A percentile compares a stretch with the other conserved stretches of the same genome.
Evolutionary conservation across 2,329 filamentous ascomycete genomes (phyloP).

Genomic region (Apiospora koreana): DNA sequence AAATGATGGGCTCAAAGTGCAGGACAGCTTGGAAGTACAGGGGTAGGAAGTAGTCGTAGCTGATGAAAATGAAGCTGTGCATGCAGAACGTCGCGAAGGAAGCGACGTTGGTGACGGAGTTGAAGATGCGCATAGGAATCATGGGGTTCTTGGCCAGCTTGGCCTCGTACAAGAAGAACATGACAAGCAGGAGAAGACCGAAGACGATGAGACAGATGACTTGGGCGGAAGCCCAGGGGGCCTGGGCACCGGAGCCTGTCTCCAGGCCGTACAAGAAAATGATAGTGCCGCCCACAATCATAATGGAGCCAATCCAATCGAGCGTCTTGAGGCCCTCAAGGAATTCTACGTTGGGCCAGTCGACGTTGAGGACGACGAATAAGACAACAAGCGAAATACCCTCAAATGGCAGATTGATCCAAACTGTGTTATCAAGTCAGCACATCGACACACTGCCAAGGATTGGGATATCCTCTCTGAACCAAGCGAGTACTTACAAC

Average conservation of each 20-base stretch:
- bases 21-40: constrained; percentile 35
- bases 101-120: constrained; percentile 49
- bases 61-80: constrained; percentile 52
- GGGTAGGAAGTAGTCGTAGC: constrained; percentile 43
- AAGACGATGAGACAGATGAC: constrained; percentile 56
- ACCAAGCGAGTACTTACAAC: constrained; percentile 26
- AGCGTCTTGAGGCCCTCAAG: constrained; percentile 54
- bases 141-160: constrained; percentile 56
- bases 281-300: constrained; percentile 57
- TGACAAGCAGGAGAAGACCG: constrained; percentile 40
- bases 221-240: constrained; percentile 52
- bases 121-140: constrained; percentile 57
- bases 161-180: constrained; percentile 55
- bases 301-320: constrained; percentile 51
- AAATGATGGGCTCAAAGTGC: constrained; percentile 30
- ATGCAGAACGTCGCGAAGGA: constrained; percentile 36
- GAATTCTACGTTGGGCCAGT: constrained; percentile 57
- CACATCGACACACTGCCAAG: constrained; percentile 12
- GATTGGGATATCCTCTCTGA: constrained; percentile 32
- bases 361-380: constrained; percentile 56
- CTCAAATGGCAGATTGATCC: constrained; percentile 44
- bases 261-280: constrained; percentile 64
- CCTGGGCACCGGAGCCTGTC: constrained; percentile 52
- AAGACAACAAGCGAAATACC: constrained; percentile 51
- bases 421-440: constrained; percentile 22